Percentiles rank a stretch among this genome's conserved stretches.
Conservation (phyloP, 2,329 filamentous ascomycete species). For the Nigrospora osmanthi region DNA sequence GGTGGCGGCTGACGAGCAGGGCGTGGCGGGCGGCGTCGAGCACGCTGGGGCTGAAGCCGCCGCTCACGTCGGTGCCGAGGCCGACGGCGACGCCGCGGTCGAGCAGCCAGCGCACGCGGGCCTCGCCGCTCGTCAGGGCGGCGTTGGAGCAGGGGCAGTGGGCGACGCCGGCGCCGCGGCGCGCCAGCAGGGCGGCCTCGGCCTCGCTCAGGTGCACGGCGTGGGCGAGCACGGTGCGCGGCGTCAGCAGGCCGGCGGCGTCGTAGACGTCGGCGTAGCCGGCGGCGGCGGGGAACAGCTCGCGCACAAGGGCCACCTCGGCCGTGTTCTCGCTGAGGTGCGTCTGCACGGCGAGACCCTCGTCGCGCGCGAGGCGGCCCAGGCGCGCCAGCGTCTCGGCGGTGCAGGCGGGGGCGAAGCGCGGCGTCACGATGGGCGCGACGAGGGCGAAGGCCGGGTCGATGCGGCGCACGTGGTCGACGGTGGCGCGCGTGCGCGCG, state of each 20-base stretch:
- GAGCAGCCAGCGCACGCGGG: conserved; percentile 67
- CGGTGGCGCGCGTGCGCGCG: conserved; percentile 45
- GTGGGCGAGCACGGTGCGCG: conserved; percentile 76
- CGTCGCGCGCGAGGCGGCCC: conserved; percentile 55
- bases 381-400: conserved; percentile 53
- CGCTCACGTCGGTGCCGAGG: conserved; percentile 83
- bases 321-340: conserved; percentile 78
- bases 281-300: conserved; percentile 56
- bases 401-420: conserved; percentile 59
- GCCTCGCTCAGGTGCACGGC: conserved; percentile 64
- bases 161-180: conserved; percentile 56
- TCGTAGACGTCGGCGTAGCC: conserved; percentile 80
- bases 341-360: conserved; percentile 68
- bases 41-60: conserved; percentile 76
- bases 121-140: conserved; percentile 70
- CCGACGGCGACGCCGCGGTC: conserved; percentile 72
- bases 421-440: conserved; percentile 70
- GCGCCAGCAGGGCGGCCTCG: conserved; percentile 59
- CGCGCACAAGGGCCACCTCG: conserved; percentile 64
- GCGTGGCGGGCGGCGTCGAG: conserved; percentile 80
- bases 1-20: conserved; percentile 66
- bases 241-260: conserved; percentile 56
- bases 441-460: conserved; percentile 62
- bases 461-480: conserved; percentile 57
- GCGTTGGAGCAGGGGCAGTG: conserved; percentile 89